Evolutionary conservation across 78 protist species (phyloP).

Genomic region (Abeoforma whisleri): DNA sequence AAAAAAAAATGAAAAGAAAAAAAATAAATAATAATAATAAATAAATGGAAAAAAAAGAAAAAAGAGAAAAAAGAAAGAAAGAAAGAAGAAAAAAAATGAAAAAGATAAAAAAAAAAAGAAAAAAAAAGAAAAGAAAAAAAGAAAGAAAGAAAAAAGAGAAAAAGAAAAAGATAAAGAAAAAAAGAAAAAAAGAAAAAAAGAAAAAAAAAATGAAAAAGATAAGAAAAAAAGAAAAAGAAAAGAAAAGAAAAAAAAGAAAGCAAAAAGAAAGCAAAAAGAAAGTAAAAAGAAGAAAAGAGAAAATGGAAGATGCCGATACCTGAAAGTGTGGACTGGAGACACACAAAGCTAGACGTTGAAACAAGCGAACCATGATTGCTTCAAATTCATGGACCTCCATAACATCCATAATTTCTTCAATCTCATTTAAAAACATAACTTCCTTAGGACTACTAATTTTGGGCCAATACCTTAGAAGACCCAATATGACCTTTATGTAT

Average conservation of each 20-base stretch:
- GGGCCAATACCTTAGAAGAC: slow-evolving; percentile 66
- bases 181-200: neutral
- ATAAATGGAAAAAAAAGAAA: neutral
- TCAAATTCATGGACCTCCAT: slow-evolving; percentile 46
- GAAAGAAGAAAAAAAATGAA: neutral
- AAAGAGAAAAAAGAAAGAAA: neutral
- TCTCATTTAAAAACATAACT: slow-evolving; percentile 64
- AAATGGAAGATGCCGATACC: neutral
- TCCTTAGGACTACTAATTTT: slow-evolving; percentile 58
- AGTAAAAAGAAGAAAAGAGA: neutral
- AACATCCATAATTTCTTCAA: slow-evolving; percentile 70
- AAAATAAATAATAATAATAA: too few species aligned
- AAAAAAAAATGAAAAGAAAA: too few species aligned
- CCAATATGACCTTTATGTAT: slow-evolving; percentile 49
- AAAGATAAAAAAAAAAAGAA: neutral
- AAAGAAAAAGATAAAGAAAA: neutral
- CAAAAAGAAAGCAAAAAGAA: neutral
- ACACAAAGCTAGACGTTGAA: slow-evolving; percentile 54
- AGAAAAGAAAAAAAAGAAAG: neutral
- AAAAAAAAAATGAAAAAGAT: neutral
- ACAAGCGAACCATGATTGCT: slow-evolving; percentile 45
- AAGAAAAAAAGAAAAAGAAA: neutral
- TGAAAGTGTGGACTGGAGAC: slow-evolving; percentile 57
- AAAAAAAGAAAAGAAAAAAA: neutral
- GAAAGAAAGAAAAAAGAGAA: neutral